Percentiles rank a stretch among this genome's conserved stretches.
These are phyloP conservation scores for Cyclocybe aegerita DNA, from an alignment of 768 basidiomycete species.

Conservation along the genomic window DNA sequence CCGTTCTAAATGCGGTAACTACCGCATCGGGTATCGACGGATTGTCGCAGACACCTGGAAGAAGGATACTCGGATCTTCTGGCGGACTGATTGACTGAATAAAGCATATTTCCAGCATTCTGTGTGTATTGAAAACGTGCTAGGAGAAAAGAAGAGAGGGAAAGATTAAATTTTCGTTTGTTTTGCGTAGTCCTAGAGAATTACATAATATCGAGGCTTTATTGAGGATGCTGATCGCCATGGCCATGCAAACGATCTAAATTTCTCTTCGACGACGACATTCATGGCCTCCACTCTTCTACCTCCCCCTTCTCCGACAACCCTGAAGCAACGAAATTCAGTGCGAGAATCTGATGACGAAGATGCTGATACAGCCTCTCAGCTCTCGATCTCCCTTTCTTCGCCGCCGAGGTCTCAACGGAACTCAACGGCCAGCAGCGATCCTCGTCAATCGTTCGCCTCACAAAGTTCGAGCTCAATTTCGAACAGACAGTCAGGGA, in stretches of 20 bases:
- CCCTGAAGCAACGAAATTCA: slow-evolving; percentile 26
- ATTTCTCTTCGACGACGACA: slow-evolving; percentile 3
- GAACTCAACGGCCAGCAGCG: slow-evolving; percentile 26
- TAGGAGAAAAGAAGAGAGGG: no score
- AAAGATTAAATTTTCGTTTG: no score
- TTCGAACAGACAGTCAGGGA: slow-evolving; percentile 16
- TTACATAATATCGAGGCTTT: no score
- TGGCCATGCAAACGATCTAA: no score
- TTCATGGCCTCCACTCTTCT: slow-evolving; percentile 22
- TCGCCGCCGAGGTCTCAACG: slow-evolving; percentile 60
- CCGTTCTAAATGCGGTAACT: neutral
- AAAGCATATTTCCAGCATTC: no score
- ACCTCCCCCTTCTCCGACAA: slow-evolving; percentile 31
- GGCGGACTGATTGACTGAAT: no score
- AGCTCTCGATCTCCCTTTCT: slow-evolving; percentile 73
- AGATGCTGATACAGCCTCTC: slow-evolving; percentile 78
- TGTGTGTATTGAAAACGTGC: no score
- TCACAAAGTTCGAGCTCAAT: slow-evolving; percentile 26
- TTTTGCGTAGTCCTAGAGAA: no score
- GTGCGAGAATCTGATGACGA: slow-evolving; percentile 39
- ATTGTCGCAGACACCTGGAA: neutral
- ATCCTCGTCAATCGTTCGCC: slow-evolving; percentile 26
- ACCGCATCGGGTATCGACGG: neutral
- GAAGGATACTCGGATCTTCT: no score
- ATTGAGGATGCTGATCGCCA: no score